Evolutionary conservation across 768 basidiomycete genomes (phyloP).

Genomic region (Boletus huronensis): DNA sequence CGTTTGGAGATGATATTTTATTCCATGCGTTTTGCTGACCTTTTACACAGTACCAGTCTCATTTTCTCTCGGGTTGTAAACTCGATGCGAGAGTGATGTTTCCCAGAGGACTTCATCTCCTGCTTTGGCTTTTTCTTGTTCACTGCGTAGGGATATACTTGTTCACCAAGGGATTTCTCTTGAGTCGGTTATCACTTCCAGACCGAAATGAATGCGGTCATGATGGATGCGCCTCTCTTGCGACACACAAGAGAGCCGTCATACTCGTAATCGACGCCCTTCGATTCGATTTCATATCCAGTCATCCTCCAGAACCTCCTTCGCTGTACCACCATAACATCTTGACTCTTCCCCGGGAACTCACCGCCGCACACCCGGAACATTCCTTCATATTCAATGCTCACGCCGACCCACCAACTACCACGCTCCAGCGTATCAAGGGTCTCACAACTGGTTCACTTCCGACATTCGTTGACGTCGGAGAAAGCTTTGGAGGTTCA

Average conservation of each 20-base stretch:
- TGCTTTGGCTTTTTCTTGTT: slow-evolving; percentile 59
- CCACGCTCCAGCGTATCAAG: slow-evolving; percentile 93
- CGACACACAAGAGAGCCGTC: slow-evolving; percentile 78
- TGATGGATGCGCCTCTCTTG: slow-evolving; percentile 35
- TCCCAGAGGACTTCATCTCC: slow-evolving; percentile 22
- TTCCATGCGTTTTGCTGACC: not conserved
- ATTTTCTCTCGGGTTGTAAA: not conserved
- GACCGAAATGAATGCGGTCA: slow-evolving; percentile 50
- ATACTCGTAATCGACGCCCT: slow-evolving; percentile 89
- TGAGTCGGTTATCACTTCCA: slow-evolving; percentile 53
- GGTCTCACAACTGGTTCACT: slow-evolving; percentile 92
- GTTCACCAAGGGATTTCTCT: slow-evolving; percentile 89
- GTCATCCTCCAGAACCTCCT: slow-evolving; percentile 50
- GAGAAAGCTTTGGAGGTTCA: slow-evolving; percentile 86
- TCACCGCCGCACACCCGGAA: slow-evolving; percentile 59
- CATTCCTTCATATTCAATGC: slow-evolving; percentile 87
- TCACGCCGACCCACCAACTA: slow-evolving; percentile 91
- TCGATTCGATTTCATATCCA: slow-evolving; percentile 89
- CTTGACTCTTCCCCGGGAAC: slow-evolving; percentile 70
- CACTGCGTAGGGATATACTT: slow-evolving; percentile 82
- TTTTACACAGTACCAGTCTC: not conserved
- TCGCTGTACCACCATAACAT: slow-evolving; percentile 80
- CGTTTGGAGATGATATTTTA: not conserved
- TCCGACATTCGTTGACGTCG: slow-evolving; percentile 94
- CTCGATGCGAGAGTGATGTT: slow-evolving; percentile 21